Conservation (phyloP, 2,329 filamentous ascomycete species). For the Camillea tinctor region DNA sequence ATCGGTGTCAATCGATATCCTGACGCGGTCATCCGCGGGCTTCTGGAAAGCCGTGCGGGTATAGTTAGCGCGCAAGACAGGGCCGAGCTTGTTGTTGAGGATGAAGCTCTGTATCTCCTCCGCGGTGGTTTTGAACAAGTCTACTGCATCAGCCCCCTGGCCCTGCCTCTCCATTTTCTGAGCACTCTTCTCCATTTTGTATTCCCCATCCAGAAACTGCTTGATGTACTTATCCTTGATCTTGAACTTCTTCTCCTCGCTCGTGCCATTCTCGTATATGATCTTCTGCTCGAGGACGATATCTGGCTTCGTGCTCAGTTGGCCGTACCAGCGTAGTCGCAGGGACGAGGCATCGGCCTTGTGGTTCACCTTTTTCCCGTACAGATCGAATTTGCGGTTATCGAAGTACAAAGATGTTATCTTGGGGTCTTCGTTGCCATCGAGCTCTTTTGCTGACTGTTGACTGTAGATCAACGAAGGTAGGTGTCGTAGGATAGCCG, state of each 20-base stretch:
- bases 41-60: slow-evolving; percentile 95
- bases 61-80: slow-evolving; percentile 88
- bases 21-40: slow-evolving; percentile 83
- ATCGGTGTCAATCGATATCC: slow-evolving; percentile 90
- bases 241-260: slow-evolving; percentile 74
- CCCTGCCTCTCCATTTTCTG: slow-evolving; percentile 82
- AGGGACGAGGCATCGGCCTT: slow-evolving; percentile 76
- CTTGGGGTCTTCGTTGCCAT: slow-evolving; percentile 79
- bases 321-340: slow-evolving; percentile 87
- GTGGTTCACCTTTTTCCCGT: slow-evolving; percentile 79
- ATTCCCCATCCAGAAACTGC: slow-evolving; percentile 80
- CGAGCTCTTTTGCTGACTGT: slow-evolving; percentile 76
- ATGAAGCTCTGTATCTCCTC: slow-evolving; percentile 79
- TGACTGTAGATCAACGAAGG: slow-evolving; percentile 93
- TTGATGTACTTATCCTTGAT: slow-evolving; percentile 96
- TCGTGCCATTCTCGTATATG: slow-evolving; percentile 71
- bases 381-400: slow-evolving; percentile 80
- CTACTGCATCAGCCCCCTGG: slow-evolving; percentile 63
- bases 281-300: slow-evolving; percentile 89
- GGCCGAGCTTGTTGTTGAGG: slow-evolving; percentile 72
- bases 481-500: slow-evolving; percentile 84
- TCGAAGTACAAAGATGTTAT: slow-evolving; percentile 98
- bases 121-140: slow-evolving; percentile 69
- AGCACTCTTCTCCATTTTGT: slow-evolving; percentile 87
- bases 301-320: slow-evolving; percentile 73